These are phyloP conservation scores for Fomitopsis pinicola DNA, from an alignment of 1,284 basidiomycete species.

Conservation along the genomic window DNA sequence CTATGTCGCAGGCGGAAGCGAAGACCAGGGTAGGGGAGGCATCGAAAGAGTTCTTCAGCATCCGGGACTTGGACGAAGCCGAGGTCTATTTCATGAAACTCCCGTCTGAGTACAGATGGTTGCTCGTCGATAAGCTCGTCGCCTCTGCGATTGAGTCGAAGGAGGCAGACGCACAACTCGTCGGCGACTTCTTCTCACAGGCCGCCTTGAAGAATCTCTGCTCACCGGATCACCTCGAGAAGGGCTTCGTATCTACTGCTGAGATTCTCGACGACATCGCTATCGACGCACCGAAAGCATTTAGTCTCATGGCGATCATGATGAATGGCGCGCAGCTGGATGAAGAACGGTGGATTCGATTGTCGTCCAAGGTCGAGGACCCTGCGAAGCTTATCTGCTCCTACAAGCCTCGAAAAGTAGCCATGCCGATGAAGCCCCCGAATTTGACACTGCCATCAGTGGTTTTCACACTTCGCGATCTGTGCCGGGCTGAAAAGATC, in stretches of 20 bases:
- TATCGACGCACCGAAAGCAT: conserved; percentile 89
- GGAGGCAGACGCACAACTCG: conserved; percentile 77
- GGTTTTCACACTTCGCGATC: conserved; percentile 41
- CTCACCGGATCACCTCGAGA: conserved; percentile 51
- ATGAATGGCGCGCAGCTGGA: conserved; percentile 59
- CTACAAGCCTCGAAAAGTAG: too few species aligned
- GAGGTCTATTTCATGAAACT: conserved; percentile 79
- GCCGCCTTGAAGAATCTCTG: conserved; percentile 52
- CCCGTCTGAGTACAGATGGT: conserved; percentile 56
- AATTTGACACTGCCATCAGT: too few species aligned
- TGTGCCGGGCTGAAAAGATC: conserved; percentile 74
- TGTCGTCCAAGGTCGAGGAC: conserved; percentile 53
- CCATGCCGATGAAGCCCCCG: too few species aligned
- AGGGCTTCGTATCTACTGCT: conserved; percentile 61
- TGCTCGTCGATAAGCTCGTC: conserved; percentile 73
- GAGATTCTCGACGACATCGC: conserved; percentile 82
- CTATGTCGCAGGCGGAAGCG: conserved; percentile 70
- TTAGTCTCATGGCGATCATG: conserved; percentile 71
- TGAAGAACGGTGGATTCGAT: conserved; percentile 46
- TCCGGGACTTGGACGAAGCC: conserved; percentile 82
- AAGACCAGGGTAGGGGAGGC: conserved; percentile 72
- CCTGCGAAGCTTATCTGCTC: background rate
- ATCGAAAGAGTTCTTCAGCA: conserved; percentile 18
- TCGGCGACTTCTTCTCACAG: conserved; percentile 64
- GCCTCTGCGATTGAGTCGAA: conserved; percentile 77